Percentiles rank a stretch among this genome's conserved stretches.
Evolutionary conservation across 768 basidiomycete genomes (phyloP).

Genomic region (Lactifluus hygrophoroides): DNA sequence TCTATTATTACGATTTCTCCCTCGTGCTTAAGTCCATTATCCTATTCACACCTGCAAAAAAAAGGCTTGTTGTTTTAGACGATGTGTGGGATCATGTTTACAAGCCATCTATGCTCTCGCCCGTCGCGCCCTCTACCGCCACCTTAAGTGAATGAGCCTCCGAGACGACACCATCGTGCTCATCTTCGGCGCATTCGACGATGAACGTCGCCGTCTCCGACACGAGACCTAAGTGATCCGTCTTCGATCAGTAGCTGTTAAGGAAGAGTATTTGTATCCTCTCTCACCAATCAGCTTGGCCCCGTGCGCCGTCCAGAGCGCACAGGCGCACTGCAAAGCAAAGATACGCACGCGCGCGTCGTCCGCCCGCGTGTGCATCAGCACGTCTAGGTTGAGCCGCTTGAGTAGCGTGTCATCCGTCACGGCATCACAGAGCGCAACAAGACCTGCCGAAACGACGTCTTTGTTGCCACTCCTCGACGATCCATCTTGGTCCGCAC

Average conservation of each 20-base stretch:
- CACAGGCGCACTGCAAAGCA: slow-evolving; percentile 58
- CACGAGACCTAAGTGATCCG: slow-evolving; percentile 48
- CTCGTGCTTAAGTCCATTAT: not conserved
- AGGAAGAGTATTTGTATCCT: not conserved
- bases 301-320: slow-evolving; percentile 72
- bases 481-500: not conserved
- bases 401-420: slow-evolving; percentile 62
- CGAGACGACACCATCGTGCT: slow-evolving; percentile 72
- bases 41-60: not conserved
- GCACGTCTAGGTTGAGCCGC: slow-evolving; percentile 67
- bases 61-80: no score
- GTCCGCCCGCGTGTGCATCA: slow-evolving; percentile 88
- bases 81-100: no score
- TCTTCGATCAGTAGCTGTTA: not conserved
- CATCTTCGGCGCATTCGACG: slow-evolving; percentile 81
- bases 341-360: slow-evolving; percentile 58
- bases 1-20: not conserved
- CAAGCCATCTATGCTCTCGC: slow-evolving; percentile 24
- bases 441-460: slow-evolving; percentile 43
- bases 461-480: not conserved
- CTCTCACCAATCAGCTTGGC: slow-evolving; percentile 62
- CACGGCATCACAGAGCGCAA: slow-evolving; percentile 45
- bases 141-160: slow-evolving; percentile 60
- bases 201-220: slow-evolving; percentile 82
- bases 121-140: slow-evolving; percentile 64